These are phyloP conservation scores for Rhizopogon rudus DNA, from an alignment of 768 basidiomycete genomes.

Conservation along the genomic window DNA sequence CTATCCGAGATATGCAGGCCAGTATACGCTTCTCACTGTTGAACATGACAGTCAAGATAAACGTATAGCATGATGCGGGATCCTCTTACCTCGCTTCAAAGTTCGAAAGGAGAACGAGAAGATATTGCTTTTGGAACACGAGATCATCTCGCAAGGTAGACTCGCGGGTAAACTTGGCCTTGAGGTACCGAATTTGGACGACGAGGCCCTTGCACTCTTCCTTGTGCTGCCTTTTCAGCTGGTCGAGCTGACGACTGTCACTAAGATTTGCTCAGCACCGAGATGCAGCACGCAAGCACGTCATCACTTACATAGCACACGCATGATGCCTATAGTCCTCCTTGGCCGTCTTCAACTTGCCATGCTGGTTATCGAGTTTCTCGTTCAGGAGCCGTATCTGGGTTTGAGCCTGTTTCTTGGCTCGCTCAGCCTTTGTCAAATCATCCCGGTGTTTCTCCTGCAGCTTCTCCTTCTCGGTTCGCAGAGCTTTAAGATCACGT, in stretches of 20 bases:
- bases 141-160: slow-evolving; percentile 71
- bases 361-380: slow-evolving; percentile 52
- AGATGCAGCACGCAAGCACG: background rate
- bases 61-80: slow-evolving; percentile 2
- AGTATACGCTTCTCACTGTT: slow-evolving; percentile 65
- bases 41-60: slow-evolving; percentile 2
- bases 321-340: slow-evolving; percentile 51
- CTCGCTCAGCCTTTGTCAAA: slow-evolving; percentile 47
- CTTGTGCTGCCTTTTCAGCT: slow-evolving; percentile 64
- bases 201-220: slow-evolving; percentile 89
- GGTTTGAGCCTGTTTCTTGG: slow-evolving; percentile 61
- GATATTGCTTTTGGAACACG: slow-evolving; percentile 83
- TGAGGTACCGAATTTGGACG: slow-evolving; percentile 87
- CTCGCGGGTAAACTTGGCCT: slow-evolving; percentile 88
- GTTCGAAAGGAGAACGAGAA: slow-evolving; percentile 65
- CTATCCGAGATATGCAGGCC: slow-evolving; percentile 71
- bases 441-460: slow-evolving; percentile 56
- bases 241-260: slow-evolving; percentile 48
- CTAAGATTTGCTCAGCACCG: slow-evolving; percentile 25
- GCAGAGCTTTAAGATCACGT: slow-evolving; percentile 64
- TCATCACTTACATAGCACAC: slow-evolving; percentile 49
- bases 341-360: slow-evolving; percentile 32
- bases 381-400: slow-evolving; percentile 65
- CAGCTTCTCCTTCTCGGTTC: slow-evolving; percentile 60
- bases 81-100: slow-evolving; percentile 60